Evolutionary conservation across 352 stramenopile species (phyloP), one percentile per base, ranked within the genome.

Genomic region (Halophytophthora polymorphica): DNA sequence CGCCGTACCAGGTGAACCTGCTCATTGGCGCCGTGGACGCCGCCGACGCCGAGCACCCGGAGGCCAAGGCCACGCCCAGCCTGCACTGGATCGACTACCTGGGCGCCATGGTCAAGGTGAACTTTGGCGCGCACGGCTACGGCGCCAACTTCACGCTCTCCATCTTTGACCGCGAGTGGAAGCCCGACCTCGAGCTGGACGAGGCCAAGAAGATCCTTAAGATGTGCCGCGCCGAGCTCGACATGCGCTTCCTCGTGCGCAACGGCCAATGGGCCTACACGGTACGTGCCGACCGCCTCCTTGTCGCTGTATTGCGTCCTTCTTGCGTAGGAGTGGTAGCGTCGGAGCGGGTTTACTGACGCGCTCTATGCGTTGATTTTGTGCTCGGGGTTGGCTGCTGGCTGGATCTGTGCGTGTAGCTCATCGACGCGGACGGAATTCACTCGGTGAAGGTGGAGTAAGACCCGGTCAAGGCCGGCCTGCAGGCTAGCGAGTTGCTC

Each of bases 71-170:
- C 5, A 59, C 80, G 50, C 83, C 83, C 13, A 90, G 71, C 56
- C 72, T 96, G 34, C 82, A 96, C 76, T 95, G 85, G 78, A 88
- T 96, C 38, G 87, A 96, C 56, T 96, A 96, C 68, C 51, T 96
- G 0, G 83, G 82, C 50, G 53, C 84, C 43, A 90, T 95, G 71
- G 77, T 64, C 40, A 92, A 90, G 61, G 77, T 92, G 50, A 93
- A 93, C 79, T 95, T 85, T 52, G 85, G 85, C 34, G 82, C 73
- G 17, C 85, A 95, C 58, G 85, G 85, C 58, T 95, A 93, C 60
- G 85, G 79, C 45, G 46, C 85, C 11, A 61, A 94, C 68, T 95
- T 95, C 42, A 92, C 79, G 52, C 65, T 93, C 10, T 90, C 77
- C 33, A 93, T 95, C 57, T 91, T 95, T 31, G 85, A 95, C 61